These are phyloP conservation scores for Boletus rubescentipes DNA, from an alignment of 768 basidiomycete genomes.

Conservation along the genomic window DNA sequence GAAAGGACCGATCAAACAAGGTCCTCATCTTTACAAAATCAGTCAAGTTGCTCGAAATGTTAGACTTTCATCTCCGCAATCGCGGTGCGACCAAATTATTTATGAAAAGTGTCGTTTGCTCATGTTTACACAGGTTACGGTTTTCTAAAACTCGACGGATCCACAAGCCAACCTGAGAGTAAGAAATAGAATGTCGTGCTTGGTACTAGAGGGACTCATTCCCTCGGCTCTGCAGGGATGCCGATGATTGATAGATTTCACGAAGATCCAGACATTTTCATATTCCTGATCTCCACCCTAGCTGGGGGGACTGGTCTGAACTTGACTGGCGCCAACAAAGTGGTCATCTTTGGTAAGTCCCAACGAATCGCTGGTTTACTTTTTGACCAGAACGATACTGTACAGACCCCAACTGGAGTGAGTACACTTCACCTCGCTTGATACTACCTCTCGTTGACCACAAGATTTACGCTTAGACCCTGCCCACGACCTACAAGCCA, in stretches of 20 bases:
- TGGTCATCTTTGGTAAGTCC: slow-evolving; percentile 78
- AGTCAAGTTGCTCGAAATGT: slow-evolving; percentile 84
- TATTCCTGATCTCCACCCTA: slow-evolving; percentile 88
- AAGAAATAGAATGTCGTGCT: slow-evolving; percentile 25
- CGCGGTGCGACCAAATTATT: slow-evolving; percentile 38
- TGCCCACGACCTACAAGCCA: slow-evolving; percentile 90
- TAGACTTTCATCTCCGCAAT: slow-evolving; percentile 69
- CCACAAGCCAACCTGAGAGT: slow-evolving; percentile 66
- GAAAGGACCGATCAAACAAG: slow-evolving; percentile 70
- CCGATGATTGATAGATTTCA: slow-evolving; percentile 84
- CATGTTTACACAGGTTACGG: slow-evolving; percentile 42
- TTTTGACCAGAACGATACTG: not conserved
- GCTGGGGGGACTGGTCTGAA: slow-evolving; percentile 93
- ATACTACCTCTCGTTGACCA: not conserved
- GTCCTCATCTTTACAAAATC: slow-evolving; percentile 94
- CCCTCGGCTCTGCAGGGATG: slow-evolving; percentile 56
- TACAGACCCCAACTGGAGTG: slow-evolving; percentile 93
- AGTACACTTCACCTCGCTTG: slow-evolving; percentile 36
- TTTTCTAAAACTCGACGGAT: slow-evolving; percentile 81
- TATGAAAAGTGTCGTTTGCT: not conserved
- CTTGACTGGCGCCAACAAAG: slow-evolving; percentile 90
- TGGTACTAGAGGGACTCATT: not conserved
- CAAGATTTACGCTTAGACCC: slow-evolving; percentile 62
- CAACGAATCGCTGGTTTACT: not conserved
- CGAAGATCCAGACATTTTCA: slow-evolving; percentile 63